These are phyloP conservation scores for Ceratocystis albifundus DNA, from an alignment of 2,329 filamentous ascomycete genomes.

Conservation along the genomic window DNA sequence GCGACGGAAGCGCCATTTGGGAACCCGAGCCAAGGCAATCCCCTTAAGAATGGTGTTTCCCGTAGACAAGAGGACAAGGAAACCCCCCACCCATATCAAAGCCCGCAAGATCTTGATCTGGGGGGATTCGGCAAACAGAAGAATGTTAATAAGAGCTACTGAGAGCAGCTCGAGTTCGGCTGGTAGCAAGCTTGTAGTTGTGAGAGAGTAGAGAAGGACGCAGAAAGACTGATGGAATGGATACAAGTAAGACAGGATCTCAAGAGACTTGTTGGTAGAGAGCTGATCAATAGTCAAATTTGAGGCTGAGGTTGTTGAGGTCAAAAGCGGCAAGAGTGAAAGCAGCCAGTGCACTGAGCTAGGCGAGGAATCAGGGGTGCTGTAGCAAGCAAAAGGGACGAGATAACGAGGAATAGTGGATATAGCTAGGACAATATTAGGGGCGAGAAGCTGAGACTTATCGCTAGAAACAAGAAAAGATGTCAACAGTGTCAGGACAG, in stretches of 20 bases:
- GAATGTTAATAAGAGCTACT: constrained; percentile 65
- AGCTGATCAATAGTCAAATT: background rate
- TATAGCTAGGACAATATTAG: constrained; percentile 72
- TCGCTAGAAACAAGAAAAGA: constrained; percentile 60
- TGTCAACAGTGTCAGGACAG: constrained; percentile 62
- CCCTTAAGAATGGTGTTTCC: constrained; percentile 69
- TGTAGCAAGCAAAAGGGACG: constrained; percentile 44
- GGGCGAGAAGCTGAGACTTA: constrained; percentile 49
- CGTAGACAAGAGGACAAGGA: constrained; percentile 62
- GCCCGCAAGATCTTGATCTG: constrained; percentile 78
- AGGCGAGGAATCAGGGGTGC: background rate
- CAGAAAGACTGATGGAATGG: constrained; percentile 72
- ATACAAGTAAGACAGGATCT: constrained; percentile 41
- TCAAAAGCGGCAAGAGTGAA: constrained; percentile 54
- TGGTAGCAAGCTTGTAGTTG: constrained; percentile 75
- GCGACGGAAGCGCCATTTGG: constrained; percentile 76
- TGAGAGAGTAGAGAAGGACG: constrained; percentile 62
- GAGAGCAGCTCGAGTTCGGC: constrained; percentile 84
- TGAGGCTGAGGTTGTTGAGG: constrained; percentile 23
- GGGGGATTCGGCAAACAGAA: constrained; percentile 65
- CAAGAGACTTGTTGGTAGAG: constrained; percentile 9
- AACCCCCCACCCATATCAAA: constrained; percentile 71
- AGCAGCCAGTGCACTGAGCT: constrained; percentile 63
- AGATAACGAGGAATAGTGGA: constrained; percentile 62
- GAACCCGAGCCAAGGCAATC: constrained; percentile 73